Base-by-base conservation (phyloP, 768 basidiomycete genomes). In the Boletus edulis region DNA sequence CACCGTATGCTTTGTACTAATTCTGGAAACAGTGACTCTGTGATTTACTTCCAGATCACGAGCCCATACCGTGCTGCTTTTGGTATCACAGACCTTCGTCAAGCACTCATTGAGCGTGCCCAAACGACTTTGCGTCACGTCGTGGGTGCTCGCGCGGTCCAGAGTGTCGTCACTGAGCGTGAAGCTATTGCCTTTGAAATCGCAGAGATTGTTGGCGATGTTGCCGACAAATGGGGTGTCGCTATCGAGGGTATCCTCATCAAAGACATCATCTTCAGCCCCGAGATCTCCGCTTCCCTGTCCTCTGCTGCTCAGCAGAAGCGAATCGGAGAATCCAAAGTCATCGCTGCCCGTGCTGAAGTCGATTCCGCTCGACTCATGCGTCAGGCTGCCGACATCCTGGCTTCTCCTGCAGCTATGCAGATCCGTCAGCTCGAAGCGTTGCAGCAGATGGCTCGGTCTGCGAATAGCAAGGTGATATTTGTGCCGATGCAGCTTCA, bases 121-220 rank as follows among this genome's bases (percentile, higher is more conserved):
- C 91, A 97, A 76, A 98, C 96, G 3, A 99, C 96, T 15, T 80
- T 98, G 20, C 86, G 96, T n/a, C 94, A 98, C 66, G 94, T 98
- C 68, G 94, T 97, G 34, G 96, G 96, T 59, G 91, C 93, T 4
- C 88, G 93, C 22, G 86, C 89, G 1, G 91, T 98, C n/a, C 96
- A 98, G 73, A 86, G 84, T 63, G 90, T 98, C 54, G 92, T 98
- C 57, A 96, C 94, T 4, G 96, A 98, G 74, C 91, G 96, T 57
- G 96, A 98, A 65, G 94, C 89, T 40, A 94, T 97, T 60, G 95
- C 95, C 11, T 87, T 89, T 66, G 95, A 98, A 73, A 97, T 98
- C 58, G 96, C 94, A 50, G 92, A 96, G 72, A 94, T 97, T 54
- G 93, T 98, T 31, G 90, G 88, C 27, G 89, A 94, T 70, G 81